Base-by-base conservation (phyloP, 805 yeast species). In the Yamadazyma paraphyllophila region DNA sequence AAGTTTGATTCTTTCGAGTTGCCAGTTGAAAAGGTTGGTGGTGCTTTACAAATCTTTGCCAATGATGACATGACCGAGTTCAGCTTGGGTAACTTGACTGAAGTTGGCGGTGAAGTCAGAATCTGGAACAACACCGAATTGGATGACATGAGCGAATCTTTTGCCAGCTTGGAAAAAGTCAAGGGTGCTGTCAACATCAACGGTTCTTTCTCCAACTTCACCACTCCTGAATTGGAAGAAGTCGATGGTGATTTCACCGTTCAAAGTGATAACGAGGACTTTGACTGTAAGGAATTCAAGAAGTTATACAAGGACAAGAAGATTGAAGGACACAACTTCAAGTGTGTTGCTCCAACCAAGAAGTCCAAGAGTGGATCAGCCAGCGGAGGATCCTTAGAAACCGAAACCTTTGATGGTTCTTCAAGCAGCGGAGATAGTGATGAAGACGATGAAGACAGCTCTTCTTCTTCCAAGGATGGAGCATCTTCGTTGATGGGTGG, bases 261-360 rank as follows among this genome's bases (percentile, higher is more conserved):
- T 39, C 36, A 52, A 38, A 57, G 71, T 40, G 65, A 69, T 29
- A 58, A 63, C 48, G 63, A 66, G 36, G 67, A 70, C 43, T 71
- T 71, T 54, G 59, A 61, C 47, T 71, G 76, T 56, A 41, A 56
- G 24, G 62, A 47, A 27, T 69, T 68, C 58, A 57, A 69, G 53
- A 54, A 58, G 49, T 66, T 66, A 57, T 61, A 62, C 51, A 45
- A 55, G 36, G 48, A 45, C 40, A 57, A 60, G 43, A 63, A 61
- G 52, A 69, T 71, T 50, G 63, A 68, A 58, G 76, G 76, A 45
- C 73, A 71, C 63, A 70, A 71, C 67, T 70, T 58, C 61, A 63
- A 60, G 55, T 71, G 76, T 60, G 52, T 69, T 16, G 57, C 70
- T 31, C 71, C 71, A 37, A 45, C 59, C 38, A 58, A 60, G 39